phyloP scores from a whole-genome alignment of 2,329 filamentous ascomycete genomes.

The Ophiostoma himal-ulmi region DNA sequence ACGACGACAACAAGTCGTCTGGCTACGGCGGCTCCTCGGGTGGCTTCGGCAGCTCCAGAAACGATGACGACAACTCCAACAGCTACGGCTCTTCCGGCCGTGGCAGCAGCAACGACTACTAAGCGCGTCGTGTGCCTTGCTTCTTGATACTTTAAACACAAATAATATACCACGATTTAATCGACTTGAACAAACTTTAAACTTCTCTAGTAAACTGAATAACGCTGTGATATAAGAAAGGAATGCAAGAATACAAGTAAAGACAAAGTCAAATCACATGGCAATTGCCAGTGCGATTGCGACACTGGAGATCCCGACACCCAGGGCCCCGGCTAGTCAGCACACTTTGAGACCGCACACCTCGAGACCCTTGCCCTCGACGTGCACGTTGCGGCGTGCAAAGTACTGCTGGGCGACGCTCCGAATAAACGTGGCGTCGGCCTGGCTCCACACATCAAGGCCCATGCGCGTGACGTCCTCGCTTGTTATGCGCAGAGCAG shows the following conservation, averaged over 20 bases:
- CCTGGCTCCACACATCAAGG: conserved; percentile 68
- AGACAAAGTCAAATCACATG: neutral
- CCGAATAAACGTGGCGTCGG: conserved; percentile 62
- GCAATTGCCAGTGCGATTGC: neutral
- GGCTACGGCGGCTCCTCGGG: conserved; percentile 17
- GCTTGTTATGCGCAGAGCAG: conserved; percentile 52
- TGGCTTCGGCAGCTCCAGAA: conserved; percentile 18
- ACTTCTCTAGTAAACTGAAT: neutral
- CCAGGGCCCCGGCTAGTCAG: conserved; percentile 34
- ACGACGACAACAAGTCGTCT: conserved; percentile 16
- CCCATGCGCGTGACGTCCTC: conserved; percentile 66
- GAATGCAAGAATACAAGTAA: neutral
- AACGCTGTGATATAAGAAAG: neutral
- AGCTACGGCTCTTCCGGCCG: conserved; percentile 24
- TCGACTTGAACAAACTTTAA: neutral
- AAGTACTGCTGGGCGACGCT: conserved; percentile 62
- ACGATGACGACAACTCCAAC: conserved; percentile 24
- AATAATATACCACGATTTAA: neutral
- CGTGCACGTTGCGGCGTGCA: conserved; percentile 49
- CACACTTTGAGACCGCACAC: conserved; percentile 70
- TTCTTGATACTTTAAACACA: neutral
- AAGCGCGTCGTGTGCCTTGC: neutral
- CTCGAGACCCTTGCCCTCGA: conserved; percentile 64
- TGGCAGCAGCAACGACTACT: conserved; percentile 23
- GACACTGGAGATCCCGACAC: neutral